Percentiles rank a stretch among this genome's conserved stretches.
Conservation (phyloP, 2,329 filamentous ascomycete genomes). For the Colletotrichum destructivum region DNA sequence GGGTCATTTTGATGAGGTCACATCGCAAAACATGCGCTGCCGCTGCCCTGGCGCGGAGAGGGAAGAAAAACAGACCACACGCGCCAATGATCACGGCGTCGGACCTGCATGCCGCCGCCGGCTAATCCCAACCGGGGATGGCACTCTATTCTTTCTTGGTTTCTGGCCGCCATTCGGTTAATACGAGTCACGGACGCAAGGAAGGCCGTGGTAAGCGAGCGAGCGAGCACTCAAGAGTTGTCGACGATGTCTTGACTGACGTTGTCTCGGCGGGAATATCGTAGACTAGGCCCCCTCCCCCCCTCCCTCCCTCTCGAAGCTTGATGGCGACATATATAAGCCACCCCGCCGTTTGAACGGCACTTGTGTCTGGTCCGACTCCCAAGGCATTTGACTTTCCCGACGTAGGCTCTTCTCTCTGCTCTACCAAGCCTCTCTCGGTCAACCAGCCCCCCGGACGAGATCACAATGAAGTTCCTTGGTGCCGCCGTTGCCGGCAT, state of each 20-base stretch:
- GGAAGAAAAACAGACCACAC: conserved; percentile 12
- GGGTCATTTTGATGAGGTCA: conserved; percentile 36
- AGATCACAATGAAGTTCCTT: conserved; percentile 32
- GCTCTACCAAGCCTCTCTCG: not conserved
- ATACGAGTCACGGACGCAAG: conserved; percentile 32
- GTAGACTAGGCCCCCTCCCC: too few species aligned
- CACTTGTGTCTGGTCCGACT: not conserved
- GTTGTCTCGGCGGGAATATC: conserved; percentile 14
- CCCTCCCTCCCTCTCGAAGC: not conserved
- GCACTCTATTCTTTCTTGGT: conserved; percentile 18
- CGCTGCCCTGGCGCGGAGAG: not conserved
- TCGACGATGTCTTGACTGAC: conserved; percentile 13
- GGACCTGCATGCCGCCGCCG: conserved; percentile 27
- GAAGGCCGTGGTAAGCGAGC: conserved; percentile 9
- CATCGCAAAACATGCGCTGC: conserved; percentile 1
- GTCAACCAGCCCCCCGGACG: not conserved
- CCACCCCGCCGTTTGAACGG: not conserved
- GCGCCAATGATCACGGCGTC: conserved; percentile 32
- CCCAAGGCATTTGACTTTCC: conserved; percentile 14
- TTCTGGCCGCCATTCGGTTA: conserved; percentile 21
- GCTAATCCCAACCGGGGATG: conserved; percentile 24
- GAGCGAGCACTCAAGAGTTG: conserved; percentile 1
- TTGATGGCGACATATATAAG: conserved; percentile 28
- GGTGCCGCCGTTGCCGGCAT: conserved; percentile 29
- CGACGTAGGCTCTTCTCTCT: not conserved